A percentile compares a stretch with the other conserved stretches of the same genome.
These are phyloP conservation scores for Podaxis pistillaris DNA, from an alignment of 768 basidiomycete species.

Conservation along the genomic window DNA sequence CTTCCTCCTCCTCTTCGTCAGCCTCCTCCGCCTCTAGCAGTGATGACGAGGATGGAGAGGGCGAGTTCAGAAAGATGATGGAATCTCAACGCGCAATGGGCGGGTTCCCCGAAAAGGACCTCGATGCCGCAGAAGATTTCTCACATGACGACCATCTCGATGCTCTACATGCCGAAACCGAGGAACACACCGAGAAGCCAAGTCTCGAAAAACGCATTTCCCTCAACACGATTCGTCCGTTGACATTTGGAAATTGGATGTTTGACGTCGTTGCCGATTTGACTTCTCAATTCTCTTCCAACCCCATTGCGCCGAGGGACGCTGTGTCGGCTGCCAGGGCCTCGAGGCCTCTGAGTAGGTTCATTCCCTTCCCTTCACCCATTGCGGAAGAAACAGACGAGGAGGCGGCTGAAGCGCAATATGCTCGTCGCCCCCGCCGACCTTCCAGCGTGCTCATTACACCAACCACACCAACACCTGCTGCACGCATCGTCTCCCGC, in stretches of 20 bases:
- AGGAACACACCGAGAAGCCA: background rate
- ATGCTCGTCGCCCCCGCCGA: slow-evolving; percentile 13
- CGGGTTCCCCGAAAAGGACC: slow-evolving; percentile 45
- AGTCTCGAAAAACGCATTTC: slow-evolving; percentile 36
- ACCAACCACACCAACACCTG: slow-evolving; percentile 25
- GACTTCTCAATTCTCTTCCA: slow-evolving; percentile 30
- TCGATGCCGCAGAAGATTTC: slow-evolving; percentile 48
- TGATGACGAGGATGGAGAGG: slow-evolving; percentile 31
- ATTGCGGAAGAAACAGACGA: slow-evolving; percentile 25
- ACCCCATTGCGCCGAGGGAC: slow-evolving; percentile 5
- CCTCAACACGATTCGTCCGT: slow-evolving; percentile 43
- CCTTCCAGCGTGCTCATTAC: slow-evolving; percentile 25
- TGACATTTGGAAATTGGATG: slow-evolving; percentile 82
- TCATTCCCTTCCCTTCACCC: slow-evolving; percentile 25
- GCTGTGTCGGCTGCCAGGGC: slow-evolving; percentile 24
- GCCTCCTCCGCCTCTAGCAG: background rate
- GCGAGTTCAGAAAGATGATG: slow-evolving; percentile 76
- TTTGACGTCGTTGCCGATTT: slow-evolving; percentile 74
- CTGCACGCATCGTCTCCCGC: slow-evolving; percentile 24
- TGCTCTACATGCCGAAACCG: background rate
- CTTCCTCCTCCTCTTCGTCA: background rate
- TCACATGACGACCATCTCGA: slow-evolving; percentile 23
- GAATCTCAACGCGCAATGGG: slow-evolving; percentile 49
- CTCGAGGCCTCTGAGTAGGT: slow-evolving; percentile 30
- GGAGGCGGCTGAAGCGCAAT: slow-evolving; percentile 7